Evolutionary conservation across 306 rosid genomes (phyloP), one percentile per base, ranked within the genome.

Genomic region (Inga laurina): DNA sequence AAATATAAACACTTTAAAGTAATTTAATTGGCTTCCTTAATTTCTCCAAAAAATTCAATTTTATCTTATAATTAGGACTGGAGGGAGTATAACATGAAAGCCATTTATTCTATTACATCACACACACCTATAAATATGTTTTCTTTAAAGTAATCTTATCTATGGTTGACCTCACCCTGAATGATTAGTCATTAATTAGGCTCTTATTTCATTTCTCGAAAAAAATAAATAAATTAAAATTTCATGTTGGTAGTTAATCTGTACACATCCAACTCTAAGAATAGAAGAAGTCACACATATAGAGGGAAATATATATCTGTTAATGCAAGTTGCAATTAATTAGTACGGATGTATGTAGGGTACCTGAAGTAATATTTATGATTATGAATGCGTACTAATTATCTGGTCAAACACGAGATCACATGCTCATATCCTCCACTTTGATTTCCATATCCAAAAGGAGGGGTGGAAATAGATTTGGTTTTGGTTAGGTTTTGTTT

Each of bases 321-420:
- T 43, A 76, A 48, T 16, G 39, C 77, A 30, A 65, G 52, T 69
- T 81, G 80, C 74, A 70, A 59, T 64, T 57, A 46, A 88, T 80
- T 65, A 85, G 75, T 80, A 70, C 52, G 51, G 61, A 32, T 32
- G 34, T 32, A 81, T 51, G 7, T 48, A 45, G 57, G 41, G 71
- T 76, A 34, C 21, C 65, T 16, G 48, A 52, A 75, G 66, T 34
- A 21, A 72, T 22, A 44, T 51, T 56, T 43, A 46, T 19, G 74
- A 59, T 56, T 43, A 45, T 30, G 67, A 49, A 75, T 34, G 3
- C 37, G 37, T 3, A 35, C 52, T 80, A 61, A 83, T 83, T 72
- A 82, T 81, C 75, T 77, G 91, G 88, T 90, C 86, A 85, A 85
- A 77, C 76, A 78, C 64, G 70, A 79, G 66, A 57, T 57, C 45